A percentile compares a stretch with the other conserved stretches of the same genome.
These are phyloP conservation scores for Cyclotella atomus DNA, from an alignment of 108 stramenopile species.

Conservation along the genomic window DNA sequence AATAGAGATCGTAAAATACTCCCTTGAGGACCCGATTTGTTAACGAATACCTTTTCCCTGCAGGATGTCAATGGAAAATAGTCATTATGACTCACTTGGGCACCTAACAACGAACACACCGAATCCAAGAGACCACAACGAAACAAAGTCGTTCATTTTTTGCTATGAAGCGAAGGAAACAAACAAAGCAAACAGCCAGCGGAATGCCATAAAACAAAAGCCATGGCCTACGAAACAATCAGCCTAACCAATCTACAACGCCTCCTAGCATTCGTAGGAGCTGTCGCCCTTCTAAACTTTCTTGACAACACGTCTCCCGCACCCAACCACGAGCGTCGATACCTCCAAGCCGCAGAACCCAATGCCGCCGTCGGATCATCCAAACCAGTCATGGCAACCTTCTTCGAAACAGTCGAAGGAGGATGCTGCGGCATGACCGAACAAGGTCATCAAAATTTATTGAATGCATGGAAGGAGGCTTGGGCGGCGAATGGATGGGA, in stretches of 20 bases:
- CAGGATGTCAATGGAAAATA: no score
- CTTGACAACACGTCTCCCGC: not conserved
- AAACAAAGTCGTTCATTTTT: no score
- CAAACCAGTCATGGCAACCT: constrained; percentile 21
- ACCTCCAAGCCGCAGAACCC: not conserved
- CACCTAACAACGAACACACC: no score
- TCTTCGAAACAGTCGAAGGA: constrained; percentile 18
- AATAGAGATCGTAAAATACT: no score
- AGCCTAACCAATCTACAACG: not conserved
- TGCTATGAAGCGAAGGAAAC: not conserved
- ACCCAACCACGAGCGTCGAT: not conserved
- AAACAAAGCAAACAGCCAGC: not conserved
- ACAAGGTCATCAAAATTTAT: constrained; percentile 4
- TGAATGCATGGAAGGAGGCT: constrained; percentile 5
- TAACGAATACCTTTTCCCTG: no score
- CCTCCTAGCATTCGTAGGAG: not conserved
- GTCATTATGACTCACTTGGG: no score
- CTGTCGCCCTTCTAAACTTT: not conserved
- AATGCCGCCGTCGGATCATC: not conserved
- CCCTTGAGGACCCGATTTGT: no score
- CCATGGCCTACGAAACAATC: not conserved
- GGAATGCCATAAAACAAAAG: no score
- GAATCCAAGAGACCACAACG: no score
- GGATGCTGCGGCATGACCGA: constrained; percentile 29
- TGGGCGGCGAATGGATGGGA: constrained; percentile 20